Conservation (phyloP, 305 asterid species). For the Rubia occidens region DNA sequence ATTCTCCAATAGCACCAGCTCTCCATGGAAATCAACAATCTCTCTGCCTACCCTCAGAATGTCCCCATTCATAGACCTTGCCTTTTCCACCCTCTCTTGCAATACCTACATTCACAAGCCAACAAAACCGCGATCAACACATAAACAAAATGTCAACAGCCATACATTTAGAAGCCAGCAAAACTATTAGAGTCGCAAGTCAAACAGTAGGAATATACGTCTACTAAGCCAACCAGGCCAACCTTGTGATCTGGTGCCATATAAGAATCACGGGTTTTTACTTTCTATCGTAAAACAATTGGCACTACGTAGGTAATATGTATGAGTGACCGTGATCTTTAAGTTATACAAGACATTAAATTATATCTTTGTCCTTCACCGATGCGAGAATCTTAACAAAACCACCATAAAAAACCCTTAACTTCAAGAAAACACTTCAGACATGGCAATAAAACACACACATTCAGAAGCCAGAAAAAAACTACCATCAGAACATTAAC, state of each 20-base stretch:
- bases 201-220: no score
- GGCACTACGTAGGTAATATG: no score
- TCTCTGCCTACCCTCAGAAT: slow-evolving; percentile 48
- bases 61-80: slow-evolving; percentile 34
- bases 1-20: slow-evolving; percentile 69
- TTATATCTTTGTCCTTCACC: no score
- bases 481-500: no score
- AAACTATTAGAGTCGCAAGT: not conserved
- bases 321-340: no score
- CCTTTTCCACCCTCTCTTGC: slow-evolving; percentile 47
- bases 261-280: no score
- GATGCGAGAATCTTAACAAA: no score
- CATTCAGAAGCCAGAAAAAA: not conserved
- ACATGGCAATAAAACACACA: not conserved
- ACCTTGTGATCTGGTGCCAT: no score
- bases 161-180: not conserved
- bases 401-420: no score
- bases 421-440: not conserved
- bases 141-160: not conserved
- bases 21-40: slow-evolving; percentile 79
- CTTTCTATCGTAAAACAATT: no score
- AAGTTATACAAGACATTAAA: no score
- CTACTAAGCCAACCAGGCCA: no score
- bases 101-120: slow-evolving; percentile 33
- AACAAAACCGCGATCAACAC: not conserved